Evolutionary conservation across 1,139 yeast species (phyloP).

Genomic region (Sugiyamaella neomexicana): DNA sequence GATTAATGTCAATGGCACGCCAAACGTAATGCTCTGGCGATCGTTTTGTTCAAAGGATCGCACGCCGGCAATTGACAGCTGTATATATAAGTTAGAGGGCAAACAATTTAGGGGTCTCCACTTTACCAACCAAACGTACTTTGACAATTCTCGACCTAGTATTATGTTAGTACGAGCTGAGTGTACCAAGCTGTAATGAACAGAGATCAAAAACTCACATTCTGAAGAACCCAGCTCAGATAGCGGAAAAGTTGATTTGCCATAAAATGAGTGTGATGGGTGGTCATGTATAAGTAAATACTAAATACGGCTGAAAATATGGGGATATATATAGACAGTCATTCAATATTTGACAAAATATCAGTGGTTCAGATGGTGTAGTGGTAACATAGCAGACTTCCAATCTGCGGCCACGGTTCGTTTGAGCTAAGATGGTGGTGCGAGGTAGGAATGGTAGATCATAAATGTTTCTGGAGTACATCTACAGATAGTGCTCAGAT

Average conservation of each 20-base stretch:
- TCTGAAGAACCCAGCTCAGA: not conserved
- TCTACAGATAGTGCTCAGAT: too few relatives aligned
- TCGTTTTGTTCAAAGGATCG: conserved; percentile 84
- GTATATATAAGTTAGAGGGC: not conserved
- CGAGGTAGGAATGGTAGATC: too few relatives aligned
- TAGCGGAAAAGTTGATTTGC: not conserved
- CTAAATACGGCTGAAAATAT: too few relatives aligned
- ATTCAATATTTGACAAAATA: too few relatives aligned
- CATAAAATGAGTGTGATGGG: not conserved
- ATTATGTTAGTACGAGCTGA: not conserved
- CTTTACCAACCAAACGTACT: conserved; percentile 24
- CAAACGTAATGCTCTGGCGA: conserved; percentile 85
- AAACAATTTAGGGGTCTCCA: too few relatives aligned
- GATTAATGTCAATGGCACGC: conserved; percentile 85
- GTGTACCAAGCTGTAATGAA: not conserved
- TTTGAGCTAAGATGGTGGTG: too few relatives aligned
- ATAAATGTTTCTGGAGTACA: too few relatives aligned
- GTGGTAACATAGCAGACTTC: too few relatives aligned
- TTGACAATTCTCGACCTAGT: conserved; percentile 38
- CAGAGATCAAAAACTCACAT: not conserved
- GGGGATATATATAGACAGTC: too few relatives aligned
- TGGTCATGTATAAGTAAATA: too few relatives aligned
- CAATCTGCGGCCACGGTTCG: too few relatives aligned
- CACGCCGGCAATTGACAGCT: conserved; percentile 85
- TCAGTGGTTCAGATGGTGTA: too few relatives aligned